phyloP scores from a whole-genome alignment of 1,284 basidiomycete genomes.

The Pascua guehoae region DNA sequence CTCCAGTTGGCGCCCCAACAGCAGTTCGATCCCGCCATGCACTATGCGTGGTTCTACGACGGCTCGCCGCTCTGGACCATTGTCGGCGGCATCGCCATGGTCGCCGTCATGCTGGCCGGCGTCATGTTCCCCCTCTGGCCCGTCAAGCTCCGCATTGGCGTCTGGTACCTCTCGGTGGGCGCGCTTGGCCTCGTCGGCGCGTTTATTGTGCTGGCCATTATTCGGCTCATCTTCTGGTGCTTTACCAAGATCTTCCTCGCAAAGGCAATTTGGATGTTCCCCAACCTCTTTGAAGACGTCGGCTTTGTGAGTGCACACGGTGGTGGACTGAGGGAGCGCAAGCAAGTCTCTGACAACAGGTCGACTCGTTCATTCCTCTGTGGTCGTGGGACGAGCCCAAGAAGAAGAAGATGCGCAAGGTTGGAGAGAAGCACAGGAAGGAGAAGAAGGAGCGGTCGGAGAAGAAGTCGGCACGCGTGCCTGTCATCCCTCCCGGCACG shows the following conservation, averaged over 20 bases:
- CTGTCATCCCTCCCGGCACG: slow-evolving; percentile 3
- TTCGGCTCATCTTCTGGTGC: slow-evolving; percentile 90
- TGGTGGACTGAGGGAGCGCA: too few relatives aligned
- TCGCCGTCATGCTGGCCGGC: slow-evolving; percentile 86
- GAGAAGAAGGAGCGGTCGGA: slow-evolving; percentile 14
- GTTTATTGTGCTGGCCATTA: slow-evolving; percentile 87
- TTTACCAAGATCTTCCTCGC: slow-evolving; percentile 80
- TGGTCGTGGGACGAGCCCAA: slow-evolving; percentile 98
- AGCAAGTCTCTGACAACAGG: slow-evolving; percentile 52
- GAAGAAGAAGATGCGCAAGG: slow-evolving; percentile 65
- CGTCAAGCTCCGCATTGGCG: slow-evolving; percentile 83
- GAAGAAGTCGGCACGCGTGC: slow-evolving; percentile 2
- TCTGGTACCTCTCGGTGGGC: slow-evolving; percentile 89
- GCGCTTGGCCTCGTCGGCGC: slow-evolving; percentile 84
- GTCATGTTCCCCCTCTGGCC: slow-evolving; percentile 99
- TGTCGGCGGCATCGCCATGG: slow-evolving; percentile 88
- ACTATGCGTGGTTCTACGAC: slow-evolving; percentile 97
- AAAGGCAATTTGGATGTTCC: slow-evolving; percentile 99
- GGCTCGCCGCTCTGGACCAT: slow-evolving; percentile 91
- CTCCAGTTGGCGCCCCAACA: slow-evolving; percentile 78
- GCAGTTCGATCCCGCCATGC: slow-evolving; percentile 65
- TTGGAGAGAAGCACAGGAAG: slow-evolving; percentile 21
- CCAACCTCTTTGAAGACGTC: slow-evolving; percentile 95
- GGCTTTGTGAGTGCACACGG: slow-evolving; percentile 74
- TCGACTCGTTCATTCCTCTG: slow-evolving; percentile 94